Conservation (phyloP, 2,329 filamentous ascomycete species). For the Pseudomassariella vexata region DNA sequence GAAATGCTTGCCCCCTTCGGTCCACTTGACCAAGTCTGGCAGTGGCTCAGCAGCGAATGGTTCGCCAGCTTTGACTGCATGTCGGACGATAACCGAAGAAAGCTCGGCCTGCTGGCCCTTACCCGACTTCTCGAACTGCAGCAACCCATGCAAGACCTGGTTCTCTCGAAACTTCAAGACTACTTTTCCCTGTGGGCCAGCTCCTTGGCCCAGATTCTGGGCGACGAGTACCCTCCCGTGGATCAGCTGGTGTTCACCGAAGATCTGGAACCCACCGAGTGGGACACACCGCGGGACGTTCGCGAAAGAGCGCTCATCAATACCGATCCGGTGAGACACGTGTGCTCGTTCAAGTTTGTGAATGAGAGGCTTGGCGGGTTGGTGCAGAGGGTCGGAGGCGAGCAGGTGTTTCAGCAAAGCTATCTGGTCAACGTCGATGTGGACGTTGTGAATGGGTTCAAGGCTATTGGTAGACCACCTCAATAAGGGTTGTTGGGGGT, state of each 20-base stretch:
- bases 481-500: constrained; percentile 1
- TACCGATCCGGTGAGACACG: constrained; percentile 62
- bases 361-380: constrained; percentile 53
- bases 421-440: constrained; percentile 72
- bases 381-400: constrained; percentile 57
- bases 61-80: constrained; percentile 65
- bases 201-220: constrained; percentile 60
- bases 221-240: constrained; percentile 38
- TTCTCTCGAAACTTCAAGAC: constrained; percentile 60
- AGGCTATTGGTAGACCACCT: constrained; percentile 23
- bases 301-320: constrained; percentile 46
- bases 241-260: constrained; percentile 47
- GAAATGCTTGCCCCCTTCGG: constrained; percentile 46
- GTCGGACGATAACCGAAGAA: constrained; percentile 59
- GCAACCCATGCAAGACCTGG: constrained; percentile 50
- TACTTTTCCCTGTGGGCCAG: constrained; percentile 72
- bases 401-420: constrained; percentile 58
- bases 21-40: constrained; percentile 46
- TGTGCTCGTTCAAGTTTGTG: constrained; percentile 61
- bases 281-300: constrained; percentile 50
- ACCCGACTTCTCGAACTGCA: constrained; percentile 65
- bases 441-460: constrained; percentile 64
- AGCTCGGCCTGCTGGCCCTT: constrained; percentile 67
- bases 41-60: constrained; percentile 57
- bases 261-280: constrained; percentile 37